Base-by-base conservation (phyloP, 2,329 filamentous ascomycete genomes). In the Thelonectria olida region DNA sequence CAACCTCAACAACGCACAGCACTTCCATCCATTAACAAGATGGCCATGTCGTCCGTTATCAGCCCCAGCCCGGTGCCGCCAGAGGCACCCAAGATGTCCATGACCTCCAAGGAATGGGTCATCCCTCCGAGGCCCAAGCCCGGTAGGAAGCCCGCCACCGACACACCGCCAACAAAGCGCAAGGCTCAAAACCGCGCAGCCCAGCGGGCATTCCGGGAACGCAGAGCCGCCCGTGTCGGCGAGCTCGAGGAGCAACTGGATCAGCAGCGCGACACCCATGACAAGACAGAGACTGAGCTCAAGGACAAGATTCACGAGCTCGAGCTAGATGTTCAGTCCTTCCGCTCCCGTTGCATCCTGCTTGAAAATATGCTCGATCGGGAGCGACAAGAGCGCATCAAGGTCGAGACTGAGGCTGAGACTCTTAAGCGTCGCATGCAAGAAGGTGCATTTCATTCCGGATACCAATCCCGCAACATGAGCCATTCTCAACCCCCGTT, bases 111-210 rank as follows among this genome's bases (percentile, higher is more conserved):
- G 76, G 91, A 95, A 87, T 96, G 92, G 92, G 85, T 95, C 22
- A 89, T 96, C 44, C 92, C 92, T 22, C 92, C 92, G 25, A 86
- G 92, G 62, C 92, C 92, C 47, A 95, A 94, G 82, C 95, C 96
- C 20, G 95, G 95, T 49, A 89, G 95, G 69, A 98, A 98, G 83
- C 94, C 95, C 3, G 92, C 93, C 47, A 96, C 92, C 34, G 94
- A 97, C 74, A 96, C 94, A 53, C 93, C 94, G 13, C 92, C 92
- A 2, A 97, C 93, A 42, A 97, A 97, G 81, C 88, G 96, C 67
- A 96, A 97, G 82, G 92, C 92, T 1, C 96, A 98, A 80, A 98
- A 98, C 77, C 87, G 96, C 62, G 92, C 92, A 47, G 95, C 95
- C 3, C 95, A 98, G 80, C 85, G 95, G 60, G 92, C 92, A 1